Base-by-base conservation (phyloP, 495 filamentous ascomycete species). In the Talaromyces borbonicus region DNA sequence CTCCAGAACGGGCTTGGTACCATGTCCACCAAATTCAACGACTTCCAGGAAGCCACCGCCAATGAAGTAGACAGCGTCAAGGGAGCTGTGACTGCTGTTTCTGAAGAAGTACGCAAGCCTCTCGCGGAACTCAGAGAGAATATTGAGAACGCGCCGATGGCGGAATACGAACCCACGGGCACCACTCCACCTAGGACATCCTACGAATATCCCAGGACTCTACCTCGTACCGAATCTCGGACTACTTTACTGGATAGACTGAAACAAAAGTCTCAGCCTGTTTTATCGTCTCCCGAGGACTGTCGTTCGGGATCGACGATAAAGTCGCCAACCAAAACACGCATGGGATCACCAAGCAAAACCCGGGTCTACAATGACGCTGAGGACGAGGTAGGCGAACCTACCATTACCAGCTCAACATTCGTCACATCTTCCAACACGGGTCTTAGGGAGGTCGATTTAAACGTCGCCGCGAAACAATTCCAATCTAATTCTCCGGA, bases 101-200 rank as follows among this genome's bases (percentile, higher is more conserved):
- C 70, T 3, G 65, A 73, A 0, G 69, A 73, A 1, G 57, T 93
- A 6, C 75, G 81, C 35, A 66, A 79, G 47, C 83, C 87, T 1
- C 81, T 98, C 1, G 56, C 66, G 3, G 65, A 77, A 9, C 81
- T 98, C 14, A 75, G 87, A 2, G 65, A 71, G 8, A 71, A 77
- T 15, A 77, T 94, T 22, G 66, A 72, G 16, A 61, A 53, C 22
- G 79, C 79, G 1, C 59, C 67, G 8, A 61, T 97, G 19, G 73
- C 77, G 45, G 87, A 95, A 57, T 96, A 96, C 55, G 59, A 71
- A 6, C 76, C 83, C 0, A 97, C 92, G 0, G 92, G 90, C 26
- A 71, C 76, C n/a, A 95, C 92, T 0, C 92, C 92, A 0, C 73
- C 82, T 52, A 90, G 88, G 59, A 67, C 68, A 8, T 64, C 71